phyloP scores from a whole-genome alignment of 2,329 filamentous ascomycete genomes.

The Penicillium sp. region DNA sequence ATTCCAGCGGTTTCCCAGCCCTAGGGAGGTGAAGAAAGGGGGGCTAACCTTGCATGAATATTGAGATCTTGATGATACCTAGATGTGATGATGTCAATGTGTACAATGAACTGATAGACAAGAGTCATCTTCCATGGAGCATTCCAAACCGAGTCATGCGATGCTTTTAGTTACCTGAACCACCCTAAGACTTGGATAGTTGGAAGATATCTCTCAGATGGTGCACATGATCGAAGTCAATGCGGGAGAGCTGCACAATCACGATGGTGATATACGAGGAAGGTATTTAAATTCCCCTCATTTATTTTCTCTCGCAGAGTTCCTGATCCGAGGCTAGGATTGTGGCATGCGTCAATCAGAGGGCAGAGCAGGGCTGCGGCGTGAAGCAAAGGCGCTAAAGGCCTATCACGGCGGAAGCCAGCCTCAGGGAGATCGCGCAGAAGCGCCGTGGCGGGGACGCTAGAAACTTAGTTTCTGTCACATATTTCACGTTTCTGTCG shows the following conservation, averaged over 20 bases:
- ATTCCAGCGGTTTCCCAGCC: conserved; percentile 34
- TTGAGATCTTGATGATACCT: conserved; percentile 17
- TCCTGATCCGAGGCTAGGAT: conserved; percentile 9
- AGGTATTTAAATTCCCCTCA: background rate
- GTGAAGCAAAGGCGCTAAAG: conserved; percentile 1
- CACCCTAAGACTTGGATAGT: background rate
- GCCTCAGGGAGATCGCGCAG: conserved; percentile 15
- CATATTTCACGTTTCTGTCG: conserved; percentile 2
- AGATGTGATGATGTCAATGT: conserved; percentile 11
- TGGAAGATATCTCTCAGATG: background rate
- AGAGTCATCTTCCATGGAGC: background rate
- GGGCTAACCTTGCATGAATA: conserved; percentile 13
- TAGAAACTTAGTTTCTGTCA: conserved; percentile 18
- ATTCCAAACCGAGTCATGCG: conserved; percentile 3
- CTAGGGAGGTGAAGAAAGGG: conserved; percentile 8
- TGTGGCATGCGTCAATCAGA: conserved; percentile 12
- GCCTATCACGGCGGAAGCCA: conserved; percentile 16
- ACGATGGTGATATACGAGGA: background rate
- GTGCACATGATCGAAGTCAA: conserved; percentile 18
- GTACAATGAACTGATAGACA: conserved; percentile 10
- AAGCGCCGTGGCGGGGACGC: conserved; percentile 26
- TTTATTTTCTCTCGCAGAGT: background rate
- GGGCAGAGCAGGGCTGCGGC: conserved; percentile 4
- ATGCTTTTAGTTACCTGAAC: background rate
- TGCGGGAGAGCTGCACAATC: conserved; percentile 15